A percentile compares a stretch with the other conserved stretches of the same genome.
These are phyloP conservation scores for Nidula microcarpa DNA, from an alignment of 768 basidiomycete genomes.

Conservation along the genomic window DNA sequence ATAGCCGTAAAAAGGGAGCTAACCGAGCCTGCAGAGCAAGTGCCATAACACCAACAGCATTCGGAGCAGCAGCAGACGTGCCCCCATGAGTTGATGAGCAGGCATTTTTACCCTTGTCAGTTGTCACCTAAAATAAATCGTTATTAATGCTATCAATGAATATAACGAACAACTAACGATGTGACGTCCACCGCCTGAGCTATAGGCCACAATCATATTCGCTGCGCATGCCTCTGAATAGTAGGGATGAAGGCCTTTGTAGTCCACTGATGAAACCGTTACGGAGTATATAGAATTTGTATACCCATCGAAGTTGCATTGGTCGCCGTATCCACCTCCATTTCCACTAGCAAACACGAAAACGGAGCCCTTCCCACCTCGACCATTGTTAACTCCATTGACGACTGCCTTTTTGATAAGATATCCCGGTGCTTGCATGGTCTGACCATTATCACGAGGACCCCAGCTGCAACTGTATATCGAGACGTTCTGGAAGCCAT, in stretches of 20 bases:
- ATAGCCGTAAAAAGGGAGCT: slow-evolving; percentile 3
- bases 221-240: slow-evolving; percentile 98
- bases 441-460: slow-evolving; percentile 89
- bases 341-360: slow-evolving; percentile 99
- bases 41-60: slow-evolving; percentile 91
- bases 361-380: slow-evolving; percentile 85
- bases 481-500: slow-evolving; percentile 85
- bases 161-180: slow-evolving; percentile 60
- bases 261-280: slow-evolving; percentile 93
- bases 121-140: slow-evolving; percentile 67
- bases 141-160: not conserved
- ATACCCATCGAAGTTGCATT: slow-evolving; percentile 99
- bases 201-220: slow-evolving; percentile 94
- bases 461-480: slow-evolving; percentile 99
- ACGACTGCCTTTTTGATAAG: slow-evolving; percentile 92
- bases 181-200: slow-evolving; percentile 89
- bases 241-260: slow-evolving; percentile 90
- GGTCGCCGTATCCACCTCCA: slow-evolving; percentile 86
- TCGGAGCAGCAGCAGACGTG: slow-evolving; percentile 96
- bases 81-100: slow-evolving; percentile 89
- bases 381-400: slow-evolving; percentile 89
- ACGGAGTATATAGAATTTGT: slow-evolving; percentile 97
- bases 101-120: slow-evolving; percentile 84
- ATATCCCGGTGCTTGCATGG: slow-evolving; percentile 92
- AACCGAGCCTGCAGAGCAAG: slow-evolving; percentile 86